Evolutionary conservation across 805 yeast genomes (phyloP), one percentile per base, ranked within the genome.

Genomic region (Lipomyces sp.): DNA sequence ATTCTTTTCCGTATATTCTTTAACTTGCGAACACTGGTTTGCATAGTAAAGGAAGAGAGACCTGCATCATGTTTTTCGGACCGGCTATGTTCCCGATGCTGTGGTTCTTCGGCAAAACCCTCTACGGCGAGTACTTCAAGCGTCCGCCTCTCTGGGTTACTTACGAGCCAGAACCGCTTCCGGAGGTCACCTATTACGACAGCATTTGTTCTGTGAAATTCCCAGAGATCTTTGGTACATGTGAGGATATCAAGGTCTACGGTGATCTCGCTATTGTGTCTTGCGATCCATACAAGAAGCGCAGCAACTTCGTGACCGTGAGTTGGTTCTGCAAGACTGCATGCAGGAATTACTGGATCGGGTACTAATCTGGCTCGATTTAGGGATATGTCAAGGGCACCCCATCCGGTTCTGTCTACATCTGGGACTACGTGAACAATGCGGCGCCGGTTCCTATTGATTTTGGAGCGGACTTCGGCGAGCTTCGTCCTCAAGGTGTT

Each of bases 341-440:
- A 11, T 16, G 11, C 7, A 36, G 18, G 22, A 19, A 18, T 18
- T 21, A 40, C 33, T 29, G 33, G 7, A 28, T 23, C n/a, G n/a
- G n/a, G n/a, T n/a, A n/a, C n/a, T n/a, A n/a, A n/a, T n/a, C n/a
- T n/a, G n/a, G n/a, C n/a, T n/a, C n/a, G n/a, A 22, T 18, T 4
- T 13, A 50, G 56, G 59, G 59, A 10, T 34, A 44, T 21, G 24
- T 31, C 2, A 45, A 51, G 4, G 45, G 41, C 19, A 49, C 52
- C 2, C 56, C 59, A 14, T 35, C 45, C 6, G 59, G 59, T 10
- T 18, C 42, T 5, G 59, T 55, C 18, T 55, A 53, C 37, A 39
- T 55, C 39, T 55, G 59, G 59, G 52, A 55, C 44, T 55, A 53
- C 39, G 57, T 51, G 35, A 31, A 39, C n/a, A 53, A 55, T 33